Evolutionary conservation across 441 rosid genomes (phyloP).

Genomic region (Kokia cookei): DNA sequence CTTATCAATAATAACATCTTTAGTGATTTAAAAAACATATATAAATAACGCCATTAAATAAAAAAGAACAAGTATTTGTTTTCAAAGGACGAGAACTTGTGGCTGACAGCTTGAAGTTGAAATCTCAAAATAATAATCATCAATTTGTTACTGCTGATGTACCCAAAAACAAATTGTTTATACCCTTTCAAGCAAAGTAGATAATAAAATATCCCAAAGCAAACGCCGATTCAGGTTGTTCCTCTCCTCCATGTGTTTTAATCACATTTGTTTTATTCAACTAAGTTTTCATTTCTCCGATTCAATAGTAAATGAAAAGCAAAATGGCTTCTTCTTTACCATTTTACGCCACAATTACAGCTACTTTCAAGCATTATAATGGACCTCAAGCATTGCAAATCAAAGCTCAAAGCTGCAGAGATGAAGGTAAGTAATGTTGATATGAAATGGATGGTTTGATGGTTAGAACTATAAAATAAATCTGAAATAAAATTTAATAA

Average conservation of each 20-base stretch:
- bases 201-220: not conserved
- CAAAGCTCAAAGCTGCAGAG: not conserved
- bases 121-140: not conserved
- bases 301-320: not conserved
- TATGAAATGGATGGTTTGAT: not conserved
- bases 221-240: not conserved
- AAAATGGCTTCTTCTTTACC: not conserved
- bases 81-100: not conserved
- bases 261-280: not conserved
- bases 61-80: no score
- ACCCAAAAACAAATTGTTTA: not conserved
- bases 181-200: no score
- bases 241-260: not conserved
- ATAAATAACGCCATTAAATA: no score
- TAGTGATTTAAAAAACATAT: no score
- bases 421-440: not conserved
- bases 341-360: not conserved
- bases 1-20: no score
- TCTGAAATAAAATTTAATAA: no score
- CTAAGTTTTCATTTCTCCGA: not conserved
- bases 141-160: not conserved
- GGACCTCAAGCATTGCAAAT: not conserved
- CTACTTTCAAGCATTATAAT: not conserved
- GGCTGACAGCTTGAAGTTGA: not conserved
- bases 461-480: no score